A percentile compares a stretch with the other conserved stretches of the same genome.
phyloP scores from a whole-genome alignment of 2,329 filamentous ascomycete genomes.

The Trichophyton rubrum region DNA sequence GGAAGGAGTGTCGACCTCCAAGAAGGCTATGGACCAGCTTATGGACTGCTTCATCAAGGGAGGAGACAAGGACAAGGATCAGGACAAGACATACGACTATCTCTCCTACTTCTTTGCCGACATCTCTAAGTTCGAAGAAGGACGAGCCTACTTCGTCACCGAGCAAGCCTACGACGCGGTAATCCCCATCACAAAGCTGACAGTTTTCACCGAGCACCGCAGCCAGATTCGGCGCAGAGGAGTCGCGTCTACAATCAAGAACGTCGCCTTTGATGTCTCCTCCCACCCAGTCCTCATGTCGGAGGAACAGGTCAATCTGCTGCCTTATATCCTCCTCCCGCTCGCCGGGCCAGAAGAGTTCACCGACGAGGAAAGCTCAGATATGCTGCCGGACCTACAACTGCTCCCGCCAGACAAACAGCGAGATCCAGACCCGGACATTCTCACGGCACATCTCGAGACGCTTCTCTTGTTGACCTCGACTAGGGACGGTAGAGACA shows the following conservation, averaged over 20 bases:
- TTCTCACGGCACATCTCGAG: conserved; percentile 79
- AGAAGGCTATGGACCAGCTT: conserved; percentile 71
- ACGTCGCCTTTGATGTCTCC: conserved; percentile 69
- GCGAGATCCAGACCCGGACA: conserved; percentile 62
- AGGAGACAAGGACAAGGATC: conserved; percentile 44
- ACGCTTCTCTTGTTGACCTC: conserved; percentile 74
- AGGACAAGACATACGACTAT: conserved; percentile 60
- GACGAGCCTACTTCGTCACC: conserved; percentile 61
- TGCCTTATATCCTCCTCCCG: conserved; percentile 80
- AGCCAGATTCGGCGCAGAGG: conserved; percentile 75
- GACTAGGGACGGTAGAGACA: conserved; percentile 60
- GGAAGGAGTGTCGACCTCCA: conserved; percentile 57
- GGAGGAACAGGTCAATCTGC: conserved; percentile 60
- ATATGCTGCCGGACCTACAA: conserved; percentile 83
- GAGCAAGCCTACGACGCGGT: conserved; percentile 66
- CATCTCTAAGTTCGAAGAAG: conserved; percentile 65
- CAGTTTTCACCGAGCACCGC: conserved; percentile 84
- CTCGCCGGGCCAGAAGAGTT: conserved; percentile 84
- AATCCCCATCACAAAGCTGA: conserved; percentile 82
- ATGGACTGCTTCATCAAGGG: conserved; percentile 96
- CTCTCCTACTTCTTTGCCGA: conserved; percentile 90
- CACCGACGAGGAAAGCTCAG: conserved; percentile 68
- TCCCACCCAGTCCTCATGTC: conserved; percentile 60
- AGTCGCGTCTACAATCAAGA: conserved; percentile 95
- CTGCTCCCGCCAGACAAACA: conserved; percentile 80